Evolutionary conservation across 345 rosid species (phyloP), one percentile per base, ranked within the genome.

Genomic region (Geranium brycei): DNA sequence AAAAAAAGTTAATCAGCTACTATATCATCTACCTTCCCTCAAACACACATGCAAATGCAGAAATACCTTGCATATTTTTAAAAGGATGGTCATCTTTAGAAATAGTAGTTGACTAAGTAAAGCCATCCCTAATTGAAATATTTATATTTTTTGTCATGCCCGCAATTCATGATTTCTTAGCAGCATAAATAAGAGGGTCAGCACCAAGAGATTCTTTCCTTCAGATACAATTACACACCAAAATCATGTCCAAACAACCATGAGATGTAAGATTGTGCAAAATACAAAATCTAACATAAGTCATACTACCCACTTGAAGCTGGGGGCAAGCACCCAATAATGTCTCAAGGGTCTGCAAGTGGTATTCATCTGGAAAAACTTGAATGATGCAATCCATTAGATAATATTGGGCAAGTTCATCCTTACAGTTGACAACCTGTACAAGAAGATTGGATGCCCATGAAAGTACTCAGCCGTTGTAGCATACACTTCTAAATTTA

Each of bases 311-410:
- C 66, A 91, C 96, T 89, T 85, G 88, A 74, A 91, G 87, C 81
- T 88, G 95, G 23, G 95, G 85, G 74, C 84, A 91, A 69, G 96
- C 93, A 64, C 87, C 82, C 82, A 91, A 76, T 68, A 88, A 70
- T 15, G 81, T 77, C 72, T 91, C 91, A 63, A 91, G 95, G 58
- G 97, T 91, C 77, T 88, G 97, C 85, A 91, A 80, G 68, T 88
- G 97, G 70, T 91, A 86, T 72, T 87, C 97, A 73, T 91, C 97
- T 0, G 97, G 96, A 75, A 88, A 91, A 69, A 88, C 97, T 81
- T 91, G 97, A 72, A 91, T 88, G 62, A 91, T 74, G 82, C 97
- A 91, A 79, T 91, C 95, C 96, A 91, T 91, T 76, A 91, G 77
- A 73, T 91, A 91, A 65, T 81, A 91, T 77, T 91, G 96, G 35